These are phyloP conservation scores for Ophiostoma pallidulum DNA, from an alignment of 2,329 filamentous ascomycete species.

Conservation along the genomic window DNA sequence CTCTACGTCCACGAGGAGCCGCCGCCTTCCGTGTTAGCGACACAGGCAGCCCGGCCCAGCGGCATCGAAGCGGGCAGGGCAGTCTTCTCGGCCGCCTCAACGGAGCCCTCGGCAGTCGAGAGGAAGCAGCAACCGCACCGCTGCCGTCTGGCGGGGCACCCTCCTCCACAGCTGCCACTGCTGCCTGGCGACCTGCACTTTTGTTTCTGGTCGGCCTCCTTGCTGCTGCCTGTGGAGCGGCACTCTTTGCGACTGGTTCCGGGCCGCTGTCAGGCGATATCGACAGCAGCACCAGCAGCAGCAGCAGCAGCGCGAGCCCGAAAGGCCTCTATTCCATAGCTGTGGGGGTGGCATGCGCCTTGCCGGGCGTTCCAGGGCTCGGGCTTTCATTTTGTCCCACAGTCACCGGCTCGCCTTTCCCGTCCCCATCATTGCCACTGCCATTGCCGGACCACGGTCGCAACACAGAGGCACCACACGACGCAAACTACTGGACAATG, in stretches of 20 bases:
- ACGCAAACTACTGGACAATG: background rate
- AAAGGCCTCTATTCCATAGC: background rate
- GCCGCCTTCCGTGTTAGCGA: slow-evolving; percentile 7
- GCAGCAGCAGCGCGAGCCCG: too few relatives aligned
- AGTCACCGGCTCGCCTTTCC: background rate
- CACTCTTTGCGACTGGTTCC: background rate
- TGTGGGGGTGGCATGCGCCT: background rate
- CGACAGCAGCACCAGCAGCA: too few relatives aligned
- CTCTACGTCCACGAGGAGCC: slow-evolving; percentile 21
- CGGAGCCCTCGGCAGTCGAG: background rate
- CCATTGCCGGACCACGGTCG: background rate
- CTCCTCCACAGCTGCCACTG: background rate
- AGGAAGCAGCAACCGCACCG: background rate
- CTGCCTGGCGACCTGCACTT: background rate
- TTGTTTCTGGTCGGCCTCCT: slow-evolving; percentile 1
- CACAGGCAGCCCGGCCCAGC: slow-evolving; percentile 15
- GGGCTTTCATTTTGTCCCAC: background rate
- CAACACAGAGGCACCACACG: background rate
- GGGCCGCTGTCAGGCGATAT: too few relatives aligned
- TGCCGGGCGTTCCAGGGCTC: background rate
- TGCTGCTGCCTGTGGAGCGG: slow-evolving; percentile 1
- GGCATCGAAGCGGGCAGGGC: background rate
- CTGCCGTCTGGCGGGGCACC: slow-evolving; percentile 3
- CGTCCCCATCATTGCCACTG: background rate
- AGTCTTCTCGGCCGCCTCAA: background rate